Conservation (phyloP, 2,329 filamentous ascomycete genomes). For the Chrysosphaeria jannelii region DNA sequence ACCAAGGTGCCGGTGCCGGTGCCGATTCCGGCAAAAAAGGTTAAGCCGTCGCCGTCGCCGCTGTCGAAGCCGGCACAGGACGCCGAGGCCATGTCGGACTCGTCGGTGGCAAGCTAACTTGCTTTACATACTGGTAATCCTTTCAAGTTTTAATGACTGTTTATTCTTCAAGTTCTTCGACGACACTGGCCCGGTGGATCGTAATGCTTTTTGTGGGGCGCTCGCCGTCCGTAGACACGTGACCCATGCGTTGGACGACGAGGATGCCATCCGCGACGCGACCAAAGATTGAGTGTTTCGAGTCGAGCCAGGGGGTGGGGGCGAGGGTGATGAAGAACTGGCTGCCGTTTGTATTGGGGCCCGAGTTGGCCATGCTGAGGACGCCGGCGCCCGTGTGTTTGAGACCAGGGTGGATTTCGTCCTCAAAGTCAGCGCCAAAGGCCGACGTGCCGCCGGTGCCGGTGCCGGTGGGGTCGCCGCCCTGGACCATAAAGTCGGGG, state of each 20-base stretch:
- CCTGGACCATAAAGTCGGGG: constrained; percentile 86
- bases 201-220: constrained; percentile 54
- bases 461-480: constrained; percentile 78
- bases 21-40: constrained; percentile 13
- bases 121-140: constrained; percentile 12
- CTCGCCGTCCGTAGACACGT: constrained; percentile 58
- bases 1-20: constrained; percentile 12
- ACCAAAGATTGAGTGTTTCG: constrained; percentile 92
- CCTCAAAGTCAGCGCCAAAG: constrained; percentile 79
- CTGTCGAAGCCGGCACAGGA: constrained; percentile 20
- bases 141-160: not conserved
- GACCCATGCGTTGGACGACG: constrained; percentile 62
- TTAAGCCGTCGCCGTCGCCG: constrained; percentile 17
- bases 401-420: constrained; percentile 43
- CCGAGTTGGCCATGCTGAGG: constrained; percentile 89
- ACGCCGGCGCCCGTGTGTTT: constrained; percentile 85
- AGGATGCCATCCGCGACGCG: constrained; percentile 59
- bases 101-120: constrained; percentile 23
- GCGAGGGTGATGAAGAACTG: constrained; percentile 94
- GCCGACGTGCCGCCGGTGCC: constrained; percentile 70
- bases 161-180: constrained; percentile 12
- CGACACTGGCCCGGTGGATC: constrained; percentile 40
- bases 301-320: constrained; percentile 85
- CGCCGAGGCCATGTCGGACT: constrained; percentile 17
- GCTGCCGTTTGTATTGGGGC: constrained; percentile 73